Evolutionary conservation across 768 basidiomycete species (phyloP).

Genomic region (Mycena floridula): DNA sequence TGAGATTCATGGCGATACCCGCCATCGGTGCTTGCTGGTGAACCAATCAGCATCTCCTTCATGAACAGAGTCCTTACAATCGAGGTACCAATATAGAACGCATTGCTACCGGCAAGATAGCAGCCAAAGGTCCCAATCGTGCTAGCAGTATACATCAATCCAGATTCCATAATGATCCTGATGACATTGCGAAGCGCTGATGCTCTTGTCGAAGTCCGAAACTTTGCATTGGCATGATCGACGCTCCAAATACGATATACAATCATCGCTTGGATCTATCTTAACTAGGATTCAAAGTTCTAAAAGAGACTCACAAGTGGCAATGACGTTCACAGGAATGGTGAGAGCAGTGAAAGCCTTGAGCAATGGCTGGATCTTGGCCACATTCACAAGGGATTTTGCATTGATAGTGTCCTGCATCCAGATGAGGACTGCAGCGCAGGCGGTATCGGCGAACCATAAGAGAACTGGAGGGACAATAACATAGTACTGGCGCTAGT

Average conservation of each 20-base stretch:
- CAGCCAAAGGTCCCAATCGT: neutral
- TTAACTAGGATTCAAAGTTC: neutral
- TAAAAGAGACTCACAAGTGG: neutral
- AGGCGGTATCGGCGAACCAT: neutral
- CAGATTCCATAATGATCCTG: neutral
- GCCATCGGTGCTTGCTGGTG: neutral
- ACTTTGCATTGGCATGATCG: neutral
- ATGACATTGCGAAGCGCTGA: neutral
- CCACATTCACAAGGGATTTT: neutral
- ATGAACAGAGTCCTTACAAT: neutral
- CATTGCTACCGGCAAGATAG: neutral
- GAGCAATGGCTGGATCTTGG: neutral
- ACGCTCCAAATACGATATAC: conserved; percentile 1
- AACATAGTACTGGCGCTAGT: neutral
- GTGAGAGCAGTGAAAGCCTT: neutral
- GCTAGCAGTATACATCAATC: neutral
- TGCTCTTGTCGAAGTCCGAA: neutral
- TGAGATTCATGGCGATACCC: neutral
- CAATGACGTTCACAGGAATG: neutral
- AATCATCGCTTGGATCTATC: neutral
- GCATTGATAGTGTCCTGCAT: no score
- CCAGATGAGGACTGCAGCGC: neutral
- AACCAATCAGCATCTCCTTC: neutral
- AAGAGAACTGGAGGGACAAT: neutral
- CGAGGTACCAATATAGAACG: neutral